phyloP scores from a whole-genome alignment of 164 flowering plant genomes.

The Litsea cubeba region DNA sequence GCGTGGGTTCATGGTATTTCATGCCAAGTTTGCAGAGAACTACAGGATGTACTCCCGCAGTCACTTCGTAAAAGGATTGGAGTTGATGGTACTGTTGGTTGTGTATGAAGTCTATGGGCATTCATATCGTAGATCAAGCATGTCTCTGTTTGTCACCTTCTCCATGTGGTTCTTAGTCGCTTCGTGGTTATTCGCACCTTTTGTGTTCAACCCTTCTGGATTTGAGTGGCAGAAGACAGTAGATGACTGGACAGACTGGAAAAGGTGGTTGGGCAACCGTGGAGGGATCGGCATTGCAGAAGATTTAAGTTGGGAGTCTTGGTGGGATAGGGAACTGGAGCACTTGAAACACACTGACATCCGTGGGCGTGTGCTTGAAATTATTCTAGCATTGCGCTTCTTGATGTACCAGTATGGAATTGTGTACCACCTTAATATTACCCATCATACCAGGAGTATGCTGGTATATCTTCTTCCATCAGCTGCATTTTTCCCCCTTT shows the following conservation, averaged over 20 bases:
- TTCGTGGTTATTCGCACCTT: constrained; percentile 98
- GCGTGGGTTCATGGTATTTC: constrained; percentile 94
- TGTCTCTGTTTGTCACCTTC: constrained; percentile 71
- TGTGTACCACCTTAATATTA: constrained; percentile 83
- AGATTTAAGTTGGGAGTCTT: constrained; percentile 94
- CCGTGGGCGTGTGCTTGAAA: constrained; percentile 76
- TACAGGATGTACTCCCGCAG: constrained; percentile 90
- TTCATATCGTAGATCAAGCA: constrained; percentile 66
- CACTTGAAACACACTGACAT: constrained; percentile 67
- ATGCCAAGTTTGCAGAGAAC: constrained; percentile 88
- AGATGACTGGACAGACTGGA: constrained; percentile 99
- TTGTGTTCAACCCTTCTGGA: constrained; percentile 92
- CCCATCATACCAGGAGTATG: constrained; percentile 57
- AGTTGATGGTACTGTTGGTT: constrained; percentile 61
- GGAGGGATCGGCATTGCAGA: constrained; percentile 88
- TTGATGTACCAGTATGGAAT: constrained; percentile 92
- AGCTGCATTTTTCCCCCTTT: not conserved
- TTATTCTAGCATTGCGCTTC: constrained; percentile 77
- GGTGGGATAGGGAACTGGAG: constrained; percentile 92
- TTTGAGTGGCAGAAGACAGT: constrained; percentile 99
- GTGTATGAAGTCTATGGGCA: constrained; percentile 71
- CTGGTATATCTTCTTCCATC: constrained; percentile 42
- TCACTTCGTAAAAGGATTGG: constrained; percentile 95
- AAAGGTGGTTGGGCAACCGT: constrained; percentile 97
- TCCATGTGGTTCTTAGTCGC: constrained; percentile 97